Evolutionary conservation across 2,329 filamentous ascomycete genomes (phyloP), one percentile per base, ranked within the genome.

Genomic region (Hymenoscyphus albidus): DNA sequence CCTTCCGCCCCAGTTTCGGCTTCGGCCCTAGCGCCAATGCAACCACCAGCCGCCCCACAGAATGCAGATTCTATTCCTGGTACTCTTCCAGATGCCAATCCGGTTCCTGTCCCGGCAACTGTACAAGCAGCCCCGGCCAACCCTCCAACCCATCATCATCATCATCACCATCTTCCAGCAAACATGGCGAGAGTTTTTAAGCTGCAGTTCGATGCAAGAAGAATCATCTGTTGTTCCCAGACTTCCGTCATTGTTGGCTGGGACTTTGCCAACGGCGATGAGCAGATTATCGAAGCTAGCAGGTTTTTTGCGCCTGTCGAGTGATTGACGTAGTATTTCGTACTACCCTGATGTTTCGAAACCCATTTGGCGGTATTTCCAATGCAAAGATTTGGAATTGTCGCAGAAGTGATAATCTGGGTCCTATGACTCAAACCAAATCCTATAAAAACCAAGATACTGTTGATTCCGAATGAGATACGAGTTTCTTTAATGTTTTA

Each of bases 201-300:
- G 78, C 82, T 98, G 42, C 95, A 99, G 76, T 99, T 97, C 71
- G 95, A 99, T 75, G 91, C 93, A 0, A 85, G 93, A 27, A 88
- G 93, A 71, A 96, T 99, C 70, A 90, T 99, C 62, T 97, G 93
- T 79, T 97, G 94, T 75, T 95, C 91, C 69, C 93, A 98, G 76
- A 92, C 95, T 64, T 88, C 88, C 48, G 87, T 90, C 16, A 98
- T 99, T 73, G 92, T 98, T 0, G 95, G 93, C 0, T 99, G 95
- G 95, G 95, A 99, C 77, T 99, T 98, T 82, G 95, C 93, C 65
- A 92, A 93, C 70, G 89, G 87, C 4, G 93, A 99, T 69, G 78
- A 84, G 63, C 90, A 96, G 70, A 84, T 97, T 62, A 86, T 92
- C 63, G 88, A 91, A 74, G 91, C 89, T 6, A 86, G 87, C 68